Base-by-base conservation (phyloP, 352 stramenopile species). In the Phytopythium chamaehyphon region DNA sequence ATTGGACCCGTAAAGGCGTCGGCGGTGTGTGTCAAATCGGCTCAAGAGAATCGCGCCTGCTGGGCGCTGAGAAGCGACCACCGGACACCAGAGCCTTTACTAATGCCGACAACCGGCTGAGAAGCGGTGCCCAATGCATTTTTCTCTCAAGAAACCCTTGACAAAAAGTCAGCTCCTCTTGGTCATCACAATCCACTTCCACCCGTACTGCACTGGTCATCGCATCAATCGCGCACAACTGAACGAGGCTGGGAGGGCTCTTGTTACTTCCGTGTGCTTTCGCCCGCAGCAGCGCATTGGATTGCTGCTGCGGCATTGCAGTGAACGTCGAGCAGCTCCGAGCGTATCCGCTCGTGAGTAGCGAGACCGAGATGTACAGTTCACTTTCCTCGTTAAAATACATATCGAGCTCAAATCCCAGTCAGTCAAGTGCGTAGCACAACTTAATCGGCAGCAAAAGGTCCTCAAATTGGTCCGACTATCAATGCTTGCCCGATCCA, bases 81-180 rank as follows among this genome's bases (percentile, higher is more conserved):
- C 43, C 43, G 23, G 24, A 8, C 24, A 49, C 43, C 28, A 33
- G 10, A 49, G 43, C 43, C 43, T 49, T 49, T 49, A 49, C 43
- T 23, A 23, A 22, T 12, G 40, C 40, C 21, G n/a, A n/a, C n/a
- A n/a, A n/a, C n/a, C n/a, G n/a, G n/a, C n/a, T n/a, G n/a, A n/a
- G n/a, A n/a, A n/a, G n/a, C n/a, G n/a, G n/a, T n/a, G n/a, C n/a
- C n/a, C n/a, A n/a, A n/a, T n/a, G n/a, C n/a, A n/a, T n/a, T n/a
- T n/a, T 33, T 33, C 5, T 33, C 28, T 33, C 28, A 33, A 33
- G 28, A 33, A 33, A 9, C 9, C 9, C 28, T 9, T 10, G 28
- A 33, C 28, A 33, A 9, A 9, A 33, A 33, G 28, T 33, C 28
- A 9, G 9, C 28, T 9, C 9, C 28, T 33, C 28, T 5, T 10